Base-by-base conservation (phyloP, 805 yeast genomes). In the Metschnikowia peoriensis region DNA sequence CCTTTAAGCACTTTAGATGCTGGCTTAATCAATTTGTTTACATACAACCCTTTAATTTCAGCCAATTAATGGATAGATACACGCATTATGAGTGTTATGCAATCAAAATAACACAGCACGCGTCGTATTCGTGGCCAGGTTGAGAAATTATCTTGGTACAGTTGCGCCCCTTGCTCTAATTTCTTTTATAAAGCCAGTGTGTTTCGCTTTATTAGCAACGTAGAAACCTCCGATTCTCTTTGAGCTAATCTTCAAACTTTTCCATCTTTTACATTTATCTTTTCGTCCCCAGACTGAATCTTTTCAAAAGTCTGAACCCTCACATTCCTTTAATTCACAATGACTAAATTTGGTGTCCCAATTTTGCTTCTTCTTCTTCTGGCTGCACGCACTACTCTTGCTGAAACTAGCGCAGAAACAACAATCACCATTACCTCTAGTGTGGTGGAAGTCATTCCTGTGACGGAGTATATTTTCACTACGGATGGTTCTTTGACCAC, bases 381-480 rank as follows among this genome's bases (percentile, higher is more conserved):
- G 47, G 41, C 49, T 29, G 51, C 50, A n/a, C 47, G 28, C 12
- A 38, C 38, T 37, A 35, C 42, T 14, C 40, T 52, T 28, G 55
- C 57, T 32, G 56, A 52, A 11, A 14, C 38, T 17, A 22, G 27
- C 40, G 55, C 46, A 16, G 56, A 50, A 15, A 22, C 47, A 12
- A 46, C 54, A 11, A 43, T 46, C 29, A 56, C 60, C 12, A 56
- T 54, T 8, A 63, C 67, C n/a, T 45, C 53, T 27, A 47, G 50
- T 16, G 50, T 55, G 16, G 51, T 48, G n/a, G 69, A 62, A 22
- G 42, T 57, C n/a, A 57, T 66, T 9, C 70, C 76, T 1, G 59
- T 57, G 17, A 66, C 75, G 16, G 66, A 67, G 16, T 72, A 71
- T 54, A 57, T 70, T 29, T 73, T 58, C 56, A 69, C 75, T 28